Conservation (phyloP, 2,329 filamentous ascomycete genomes). For the Tolypocladium cylindrosporum region DNA sequence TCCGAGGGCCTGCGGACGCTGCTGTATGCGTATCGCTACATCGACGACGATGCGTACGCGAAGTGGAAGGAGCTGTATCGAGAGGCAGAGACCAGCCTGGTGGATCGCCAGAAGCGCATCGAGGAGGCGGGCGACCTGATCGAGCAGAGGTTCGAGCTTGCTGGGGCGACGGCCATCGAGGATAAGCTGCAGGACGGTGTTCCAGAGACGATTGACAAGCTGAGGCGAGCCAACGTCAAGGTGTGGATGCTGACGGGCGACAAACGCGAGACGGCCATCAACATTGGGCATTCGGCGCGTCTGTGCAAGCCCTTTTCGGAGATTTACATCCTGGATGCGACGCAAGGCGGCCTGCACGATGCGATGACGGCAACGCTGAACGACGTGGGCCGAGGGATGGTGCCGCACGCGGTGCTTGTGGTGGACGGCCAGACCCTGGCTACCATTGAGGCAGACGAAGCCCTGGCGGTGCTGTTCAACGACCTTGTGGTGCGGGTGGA, state of each 20-base stretch:
- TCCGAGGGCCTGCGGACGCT: constrained; percentile 76
- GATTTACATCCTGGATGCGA: constrained; percentile 62
- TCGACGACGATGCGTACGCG: constrained; percentile 62
- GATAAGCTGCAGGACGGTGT: constrained; percentile 81
- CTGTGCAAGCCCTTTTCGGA: constrained; percentile 66
- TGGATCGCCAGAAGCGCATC: constrained; percentile 64
- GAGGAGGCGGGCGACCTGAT: constrained; percentile 71
- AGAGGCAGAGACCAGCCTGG: constrained; percentile 68
- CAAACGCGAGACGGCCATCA: constrained; percentile 79
- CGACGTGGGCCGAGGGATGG: constrained; percentile 55
- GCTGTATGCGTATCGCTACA: constrained; percentile 67
- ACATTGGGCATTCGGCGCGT: constrained; percentile 66
- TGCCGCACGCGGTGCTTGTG: constrained; percentile 57
- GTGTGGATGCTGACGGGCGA: constrained; percentile 91
- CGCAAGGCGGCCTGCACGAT: constrained; percentile 46
- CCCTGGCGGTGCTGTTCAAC: constrained; percentile 56
- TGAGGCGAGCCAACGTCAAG: constrained; percentile 76
- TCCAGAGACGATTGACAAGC: constrained; percentile 75
- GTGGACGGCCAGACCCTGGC: constrained; percentile 75
- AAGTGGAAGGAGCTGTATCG: constrained; percentile 67
- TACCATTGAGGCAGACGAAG: constrained; percentile 51
- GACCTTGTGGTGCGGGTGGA: constrained; percentile 72
- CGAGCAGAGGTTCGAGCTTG: constrained; percentile 66
- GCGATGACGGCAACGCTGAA: constrained; percentile 56
- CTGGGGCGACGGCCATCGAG: constrained; percentile 81